Evolutionary conservation across 139 green algal species (phyloP), one percentile per base, ranked within the genome.

Genomic region (Coccomyxa sp.): DNA sequence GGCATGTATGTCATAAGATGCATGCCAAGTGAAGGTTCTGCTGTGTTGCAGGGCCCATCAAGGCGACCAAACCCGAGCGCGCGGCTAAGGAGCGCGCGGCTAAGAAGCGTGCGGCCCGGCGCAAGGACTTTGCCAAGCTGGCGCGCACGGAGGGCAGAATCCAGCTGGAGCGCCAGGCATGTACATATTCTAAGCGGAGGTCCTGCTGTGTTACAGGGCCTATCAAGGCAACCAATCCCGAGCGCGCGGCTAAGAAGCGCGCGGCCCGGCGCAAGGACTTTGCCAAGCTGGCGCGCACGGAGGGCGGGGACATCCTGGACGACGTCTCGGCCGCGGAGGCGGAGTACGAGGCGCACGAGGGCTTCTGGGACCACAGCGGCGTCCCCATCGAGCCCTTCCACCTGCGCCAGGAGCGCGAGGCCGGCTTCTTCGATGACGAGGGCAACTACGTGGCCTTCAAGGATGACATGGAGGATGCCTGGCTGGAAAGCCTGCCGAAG

Each of bases 331-430:
- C 37, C 39, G 70, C 70, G 68, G 81, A 84, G 44, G 81, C 54
- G 33, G 68, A 69, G 64, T 77, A 83, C 73, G 79, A 40, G n/a
- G 68, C 70, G 18, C 75, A 8, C 31, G 68, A 68, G 7, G n/a
- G 85, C 79, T 8, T 82, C 50, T 90, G 75, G 78, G 89, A 88
- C 6, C 82, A 93, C 14, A 83, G 40, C 3, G 89, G 86, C 35
- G 75, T 93, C 33, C 87, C 89, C n/a, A 87, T 96, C 3, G 93
- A 97, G 87, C 93, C 93, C 6, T 97, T 97, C 83, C 86, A 97
- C 85, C 78, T 97, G 75, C 82, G 87, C 18, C 55, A 81, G 27
- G 93, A 97, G 84, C 85, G 92, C 0, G 87, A 92, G 80, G 50
- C 6, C 54, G 92, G 91, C 8, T 94, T 88, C 71, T 89, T 89